These are phyloP conservation scores for Colletotrichum costaricense DNA, from an alignment of 2,329 filamentous ascomycete genomes.

Conservation along the genomic window DNA sequence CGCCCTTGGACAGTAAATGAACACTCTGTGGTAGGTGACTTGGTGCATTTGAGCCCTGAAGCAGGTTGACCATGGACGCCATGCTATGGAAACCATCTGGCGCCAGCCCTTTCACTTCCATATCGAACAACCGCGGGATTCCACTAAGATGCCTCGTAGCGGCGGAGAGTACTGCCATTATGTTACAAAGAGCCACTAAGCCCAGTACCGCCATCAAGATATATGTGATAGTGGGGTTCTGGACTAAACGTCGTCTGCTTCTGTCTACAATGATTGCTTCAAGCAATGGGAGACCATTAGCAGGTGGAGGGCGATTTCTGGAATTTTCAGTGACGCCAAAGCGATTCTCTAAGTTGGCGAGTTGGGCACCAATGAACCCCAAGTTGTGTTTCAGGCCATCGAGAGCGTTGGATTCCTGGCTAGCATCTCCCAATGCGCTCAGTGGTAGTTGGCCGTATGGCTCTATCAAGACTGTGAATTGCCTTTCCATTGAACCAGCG, in stretches of 20 bases:
- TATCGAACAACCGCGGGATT: not conserved
- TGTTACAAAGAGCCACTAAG: not conserved
- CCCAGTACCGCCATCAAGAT: not conserved
- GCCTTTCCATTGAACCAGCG: not conserved
- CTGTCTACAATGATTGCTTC: not conserved
- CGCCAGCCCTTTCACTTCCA: constrained; percentile 19
- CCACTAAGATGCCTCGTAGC: not conserved
- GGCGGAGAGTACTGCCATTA: not conserved
- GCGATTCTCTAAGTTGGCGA: constrained; percentile 14
- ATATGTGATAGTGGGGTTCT: constrained; percentile 10
- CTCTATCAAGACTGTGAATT: not conserved
- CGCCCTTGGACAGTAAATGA: not conserved
- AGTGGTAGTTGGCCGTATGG: not conserved
- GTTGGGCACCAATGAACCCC: constrained; percentile 2
- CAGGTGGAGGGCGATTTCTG: not conserved
- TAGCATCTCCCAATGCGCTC: constrained; percentile 3
- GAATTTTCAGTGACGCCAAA: not conserved
- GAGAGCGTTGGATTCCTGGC: not conserved
- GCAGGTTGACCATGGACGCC: not conserved
- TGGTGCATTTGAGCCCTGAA: not conserved
- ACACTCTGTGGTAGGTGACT: not conserved
- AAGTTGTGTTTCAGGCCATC: not conserved
- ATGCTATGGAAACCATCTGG: constrained; percentile 5
- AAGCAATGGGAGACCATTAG: not conserved
- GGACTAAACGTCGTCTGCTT: not conserved